Evolutionary conservation across 306 rosid genomes (phyloP).

Genomic region (Sicyos edulis): DNA sequence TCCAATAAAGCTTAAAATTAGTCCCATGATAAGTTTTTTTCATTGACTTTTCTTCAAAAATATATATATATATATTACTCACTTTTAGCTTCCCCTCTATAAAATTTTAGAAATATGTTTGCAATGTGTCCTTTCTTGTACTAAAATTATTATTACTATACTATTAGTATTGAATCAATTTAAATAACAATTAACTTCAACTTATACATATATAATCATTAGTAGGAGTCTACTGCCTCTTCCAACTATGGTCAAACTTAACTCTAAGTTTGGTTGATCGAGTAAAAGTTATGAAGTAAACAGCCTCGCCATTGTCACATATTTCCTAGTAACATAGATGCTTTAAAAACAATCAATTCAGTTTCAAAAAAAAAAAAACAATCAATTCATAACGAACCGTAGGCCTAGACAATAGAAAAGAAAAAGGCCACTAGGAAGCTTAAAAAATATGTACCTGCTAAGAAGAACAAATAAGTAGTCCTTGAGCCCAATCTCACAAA

Average conservation of each 20-base stretch:
- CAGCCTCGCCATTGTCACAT: background rate
- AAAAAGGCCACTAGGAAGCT: slow-evolving; percentile 1
- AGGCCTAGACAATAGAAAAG: background rate
- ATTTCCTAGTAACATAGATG: background rate
- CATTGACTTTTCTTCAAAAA: no score
- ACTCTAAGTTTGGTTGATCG: background rate
- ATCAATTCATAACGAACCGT: background rate
- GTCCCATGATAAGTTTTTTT: no score
- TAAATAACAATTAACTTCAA: no score
- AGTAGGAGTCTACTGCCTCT: slow-evolving; percentile 12
- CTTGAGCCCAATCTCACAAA: slow-evolving; percentile 95
- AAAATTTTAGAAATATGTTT: no score
- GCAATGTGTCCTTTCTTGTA: no score
- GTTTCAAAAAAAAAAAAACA: no score
- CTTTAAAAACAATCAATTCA: background rate
- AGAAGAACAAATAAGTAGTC: slow-evolving; percentile 89
- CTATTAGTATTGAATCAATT: no score
- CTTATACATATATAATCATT: background rate
- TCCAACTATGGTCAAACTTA: background rate
- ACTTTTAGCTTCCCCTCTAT: no score
- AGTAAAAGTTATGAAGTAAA: background rate
- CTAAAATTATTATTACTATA: no score
- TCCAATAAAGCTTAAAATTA: no score
- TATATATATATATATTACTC: no score
- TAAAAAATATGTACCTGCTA: slow-evolving; percentile 63